Evolutionary conservation across 805 yeast species (phyloP).

Genomic region (Metahyphopichia silvanorum): DNA sequence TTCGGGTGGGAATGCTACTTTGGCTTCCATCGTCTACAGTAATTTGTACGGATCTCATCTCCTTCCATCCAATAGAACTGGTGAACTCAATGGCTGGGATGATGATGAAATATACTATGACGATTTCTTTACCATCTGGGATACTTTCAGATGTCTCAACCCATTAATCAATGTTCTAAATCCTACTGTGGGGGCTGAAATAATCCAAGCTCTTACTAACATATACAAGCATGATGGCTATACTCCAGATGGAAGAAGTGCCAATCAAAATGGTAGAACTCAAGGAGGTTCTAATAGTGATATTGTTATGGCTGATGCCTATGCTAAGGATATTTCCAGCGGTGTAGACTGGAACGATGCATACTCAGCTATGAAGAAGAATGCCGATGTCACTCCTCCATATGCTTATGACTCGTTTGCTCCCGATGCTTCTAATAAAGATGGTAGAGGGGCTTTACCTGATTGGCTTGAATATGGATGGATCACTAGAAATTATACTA

Average conservation of each 20-base stretch:
- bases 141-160: slow-evolving; percentile 32
- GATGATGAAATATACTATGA: slow-evolving; percentile 24
- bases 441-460: slow-evolving; percentile 33
- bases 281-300: slow-evolving; percentile 38
- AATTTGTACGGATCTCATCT: slow-evolving; percentile 27
- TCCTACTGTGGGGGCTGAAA: slow-evolving; percentile 22
- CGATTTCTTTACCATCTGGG: slow-evolving; percentile 38
- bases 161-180: slow-evolving; percentile 27
- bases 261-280: slow-evolving; percentile 33
- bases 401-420: slow-evolving; percentile 22
- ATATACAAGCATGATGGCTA: slow-evolving; percentile 30
- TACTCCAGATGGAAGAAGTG: slow-evolving; percentile 35
- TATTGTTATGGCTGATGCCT: slow-evolving; percentile 34
- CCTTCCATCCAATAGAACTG: slow-evolving; percentile 29
- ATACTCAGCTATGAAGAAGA: slow-evolving; percentile 27
- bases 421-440: slow-evolving; percentile 23
- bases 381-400: slow-evolving; percentile 33
- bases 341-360: slow-evolving; percentile 27
- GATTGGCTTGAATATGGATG: slow-evolving; percentile 32
- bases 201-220: slow-evolving; percentile 23
- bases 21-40: slow-evolving; percentile 14
- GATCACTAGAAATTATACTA: slow-evolving; percentile 25
- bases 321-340: slow-evolving; percentile 18
- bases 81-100: slow-evolving; percentile 27
- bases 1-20: slow-evolving; percentile 7